phyloP scores from a whole-genome alignment of 169 alveolate species.

The Besnoitia besnoiti region DNA sequence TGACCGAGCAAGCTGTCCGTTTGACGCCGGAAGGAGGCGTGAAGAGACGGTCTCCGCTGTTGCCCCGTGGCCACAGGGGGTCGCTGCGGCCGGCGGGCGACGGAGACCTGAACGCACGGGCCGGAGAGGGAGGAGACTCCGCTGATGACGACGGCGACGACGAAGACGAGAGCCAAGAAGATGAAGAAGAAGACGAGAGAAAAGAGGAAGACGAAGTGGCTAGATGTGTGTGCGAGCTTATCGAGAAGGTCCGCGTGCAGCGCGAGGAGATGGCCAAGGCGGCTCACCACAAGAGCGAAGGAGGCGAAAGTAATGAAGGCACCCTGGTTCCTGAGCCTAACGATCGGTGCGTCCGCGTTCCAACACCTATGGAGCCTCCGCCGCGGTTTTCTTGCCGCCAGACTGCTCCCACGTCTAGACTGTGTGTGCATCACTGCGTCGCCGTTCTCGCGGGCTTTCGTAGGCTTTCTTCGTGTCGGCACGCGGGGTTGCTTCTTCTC shows the following conservation, averaged over 20 bases:
- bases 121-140: background rate
- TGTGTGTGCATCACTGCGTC: background rate
- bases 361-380: too few relatives aligned
- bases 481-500: background rate
- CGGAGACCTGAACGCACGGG: background rate
- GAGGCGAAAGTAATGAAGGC: background rate
- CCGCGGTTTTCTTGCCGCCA: too few relatives aligned
- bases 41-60: background rate
- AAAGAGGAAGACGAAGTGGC: conserved; percentile 16
- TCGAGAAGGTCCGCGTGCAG: background rate
- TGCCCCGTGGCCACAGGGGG: background rate
- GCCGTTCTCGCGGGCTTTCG: background rate
- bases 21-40: conserved; percentile 47
- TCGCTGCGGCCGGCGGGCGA: background rate
- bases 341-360: background rate
- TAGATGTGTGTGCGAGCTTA: background rate
- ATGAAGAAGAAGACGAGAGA: conserved; percentile 21
- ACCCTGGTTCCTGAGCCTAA: background rate
- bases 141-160: background rate
- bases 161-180: conserved; percentile 5
- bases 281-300: background rate
- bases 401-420: too few relatives aligned
- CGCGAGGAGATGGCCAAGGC: background rate
- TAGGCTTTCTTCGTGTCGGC: background rate
- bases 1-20: conserved; percentile 60